Base-by-base conservation (phyloP, 2,329 filamentous ascomycete species). In the Colletotrichum musicola region DNA sequence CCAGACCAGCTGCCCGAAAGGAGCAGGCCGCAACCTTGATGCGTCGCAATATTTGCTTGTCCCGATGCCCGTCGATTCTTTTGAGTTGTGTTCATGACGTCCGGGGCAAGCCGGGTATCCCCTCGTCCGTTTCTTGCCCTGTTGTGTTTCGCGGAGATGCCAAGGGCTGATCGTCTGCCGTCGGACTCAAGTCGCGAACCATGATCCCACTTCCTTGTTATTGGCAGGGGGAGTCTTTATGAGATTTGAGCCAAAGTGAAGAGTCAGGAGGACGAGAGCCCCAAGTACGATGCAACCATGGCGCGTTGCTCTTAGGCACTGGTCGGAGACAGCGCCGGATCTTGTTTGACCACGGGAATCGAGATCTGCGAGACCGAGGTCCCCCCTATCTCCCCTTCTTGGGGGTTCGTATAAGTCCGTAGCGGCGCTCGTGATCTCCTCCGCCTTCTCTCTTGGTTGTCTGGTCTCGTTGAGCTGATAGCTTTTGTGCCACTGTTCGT, bases 21-120 rank as follows among this genome's bases (percentile, higher is more conserved):
- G 55, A 60, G 20, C 62, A 56, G 42, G 42, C 25, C 27, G 25
- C 55, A 68, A 65, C 55, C 62, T 58, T 60, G 62, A 60, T 51
- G 16, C 18, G 65, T 46, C 55, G 65, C 62, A 65, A 65, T 68
- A 60, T 56, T 38, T 42, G 30, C 61, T 61, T 61, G 47, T 61
- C 20, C 58, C 25, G 44, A 42, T 44, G 46, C 38, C 16, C n/a
- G 30, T 59, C 30, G 30, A 35, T 35, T 35, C 30, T 35, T 35
- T 35, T 35, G 30, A 35, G 30, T 35, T 35, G 30, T 35, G 10
- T 35, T 10, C 30, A n/a, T 46, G 18, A 42, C 44, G 46, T 40
- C 13, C 18, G 16, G 38, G 14, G 30, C n/a, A 42, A 55, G 25
- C 50, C 35, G 44, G 40, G 58, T 56, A 18, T 22, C 13, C 56